These are phyloP conservation scores for Lactifluus subvellereus DNA, from an alignment of 768 basidiomycete species.

Conservation along the genomic window DNA sequence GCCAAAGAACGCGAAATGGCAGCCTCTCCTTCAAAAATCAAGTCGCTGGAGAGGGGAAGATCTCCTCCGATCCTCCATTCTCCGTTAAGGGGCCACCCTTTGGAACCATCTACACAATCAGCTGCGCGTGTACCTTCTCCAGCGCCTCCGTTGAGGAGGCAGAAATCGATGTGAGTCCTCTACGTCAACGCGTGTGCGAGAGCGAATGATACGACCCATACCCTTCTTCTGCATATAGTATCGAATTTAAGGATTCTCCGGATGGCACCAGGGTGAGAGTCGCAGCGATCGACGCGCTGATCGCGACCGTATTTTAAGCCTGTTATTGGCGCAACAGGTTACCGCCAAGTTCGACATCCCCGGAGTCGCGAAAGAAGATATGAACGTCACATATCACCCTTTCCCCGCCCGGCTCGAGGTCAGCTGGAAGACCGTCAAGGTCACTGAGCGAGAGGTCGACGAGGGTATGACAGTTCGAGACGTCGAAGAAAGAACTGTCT, in stretches of 20 bases:
- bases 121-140: conserved; percentile 11
- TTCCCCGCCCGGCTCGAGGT: conserved; percentile 46
- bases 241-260: conserved; percentile 62
- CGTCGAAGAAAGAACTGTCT: conserved; percentile 54
- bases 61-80: conserved; percentile 13
- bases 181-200: neutral
- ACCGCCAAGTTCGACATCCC: conserved; percentile 67
- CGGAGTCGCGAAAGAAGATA: conserved; percentile 64
- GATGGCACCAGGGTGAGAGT: conserved; percentile 52
- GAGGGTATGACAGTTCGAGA: conserved; percentile 57
- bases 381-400: conserved; percentile 68
- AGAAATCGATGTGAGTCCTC: conserved; percentile 54
- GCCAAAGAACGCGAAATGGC: conserved; percentile 64
- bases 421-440: conserved; percentile 58
- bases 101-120: conserved; percentile 8
- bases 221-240: conserved; percentile 40
- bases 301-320: conserved; percentile 8
- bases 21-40: conserved; percentile 62
- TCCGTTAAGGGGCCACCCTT: conserved; percentile 9
- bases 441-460: conserved; percentile 53
- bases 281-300: conserved; percentile 23
- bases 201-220: neutral
- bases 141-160: conserved; percentile 44
- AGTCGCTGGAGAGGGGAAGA: conserved; percentile 49
- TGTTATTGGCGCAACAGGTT: conserved; percentile 33